Evolutionary conservation across 306 rosid species (phyloP), one percentile per base, ranked within the genome.

Genomic region (Vigna hirtella): DNA sequence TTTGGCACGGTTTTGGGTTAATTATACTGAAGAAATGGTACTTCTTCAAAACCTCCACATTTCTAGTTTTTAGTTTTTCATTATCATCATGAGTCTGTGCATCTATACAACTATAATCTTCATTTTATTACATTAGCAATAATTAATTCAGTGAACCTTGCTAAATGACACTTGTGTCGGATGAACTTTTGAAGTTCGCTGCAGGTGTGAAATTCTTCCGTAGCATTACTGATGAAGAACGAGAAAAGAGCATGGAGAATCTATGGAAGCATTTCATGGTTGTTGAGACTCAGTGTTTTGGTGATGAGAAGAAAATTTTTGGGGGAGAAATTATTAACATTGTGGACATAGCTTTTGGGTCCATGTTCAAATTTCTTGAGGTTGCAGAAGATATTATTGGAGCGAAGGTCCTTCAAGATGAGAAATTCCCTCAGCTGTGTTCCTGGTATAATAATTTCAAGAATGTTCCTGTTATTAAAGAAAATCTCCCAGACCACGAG

Each of bases 1-100:
- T 48, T 49, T 22, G 1, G 88, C 87, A 30, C 74, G 92, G 3
- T 90, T 90, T 79, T 90, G 92, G 90, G 75, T 77, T 17, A 57
- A 9, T 56, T 82, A 82, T 77, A 65, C 51, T 1, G 85, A 82
- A 4, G 71, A 72, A 0, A 1, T 36, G 85, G 82, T 82, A 82
- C 16, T 15, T 30, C 16, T 32, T 61, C 4, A 30, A 30, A 30
- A 30, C 34, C 36, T 13, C 3, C 6, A 13, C 1, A 7, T 57
- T 30, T 67, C 5, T 9, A 7, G 40, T 36, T 1, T 28, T 5
- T 9, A 7, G 40, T 36, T 1, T 28, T 28, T 59, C 9, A 24
- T 26, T 49, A 38, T 51, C 15, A 32, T 42, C 42, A 43, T 38
- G n/a, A 55, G 2, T 34, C 12, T 43, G 5, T 26, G 14, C 18